Evolutionary conservation across 2,329 filamentous ascomycete species (phyloP), one percentile per base, ranked within the genome.

Genomic region (Sordariomycetes sp.): DNA sequence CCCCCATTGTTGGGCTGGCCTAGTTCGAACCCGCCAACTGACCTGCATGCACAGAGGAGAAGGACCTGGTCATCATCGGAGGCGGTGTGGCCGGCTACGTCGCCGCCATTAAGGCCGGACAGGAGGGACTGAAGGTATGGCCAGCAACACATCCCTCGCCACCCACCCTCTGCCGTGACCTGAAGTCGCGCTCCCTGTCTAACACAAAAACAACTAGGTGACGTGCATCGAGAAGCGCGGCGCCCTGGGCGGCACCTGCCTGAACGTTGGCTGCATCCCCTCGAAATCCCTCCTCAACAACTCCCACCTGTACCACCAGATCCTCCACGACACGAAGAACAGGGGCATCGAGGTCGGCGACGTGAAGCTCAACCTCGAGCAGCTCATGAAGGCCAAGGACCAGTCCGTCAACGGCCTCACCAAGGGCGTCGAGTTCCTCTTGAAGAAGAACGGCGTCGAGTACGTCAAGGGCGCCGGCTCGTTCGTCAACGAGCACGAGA

Each of bases 231-330:
- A 99, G 79, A 99, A 99, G 83, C 90, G 94, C 71, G 94, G 94
- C 66, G 81, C 85, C 61, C 86, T 99, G 67, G 94, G 94, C 69
- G 94, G 94, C 72, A 99, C 94, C 69, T 99, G 94, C 80, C 79
- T 99, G 69, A 99, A 99, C 74, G 94, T 99, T 70, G 94, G 94
- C 77, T 99, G 94, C 79, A 99, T 99, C 72, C 94, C 94, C 65
- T 99, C 94, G 64, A 99, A 99, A 79, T 97, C 94, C 62, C 90
- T 99, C 66, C 89, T 99, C 74, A 99, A 97, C 86, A 97, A 97
- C 82, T 97, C 94, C 67, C 91, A 97, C 75, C 83, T 97, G 61
- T 97, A 97, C 81, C 93, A 97, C 80, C 88, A 92, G 77, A 88
- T 97, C 70, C 84, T 95, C 61, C 93, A 99, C 79, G 94, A 99